These are phyloP conservation scores for Ogataea nakhonphanomensis DNA, from an alignment of 805 yeast species.

Conservation along the genomic window DNA sequence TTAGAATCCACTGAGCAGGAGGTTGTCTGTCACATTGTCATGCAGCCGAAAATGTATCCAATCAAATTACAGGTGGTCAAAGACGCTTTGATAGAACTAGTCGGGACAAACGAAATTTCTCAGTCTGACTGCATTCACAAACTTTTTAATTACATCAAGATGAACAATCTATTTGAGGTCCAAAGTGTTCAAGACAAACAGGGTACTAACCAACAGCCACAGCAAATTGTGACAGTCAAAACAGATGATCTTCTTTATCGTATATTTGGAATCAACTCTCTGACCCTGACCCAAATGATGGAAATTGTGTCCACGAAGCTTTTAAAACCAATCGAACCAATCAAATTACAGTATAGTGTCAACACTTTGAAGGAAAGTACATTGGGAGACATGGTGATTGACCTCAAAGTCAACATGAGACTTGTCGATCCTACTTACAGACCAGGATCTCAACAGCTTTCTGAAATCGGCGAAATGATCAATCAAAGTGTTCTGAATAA, in stretches of 20 bases:
- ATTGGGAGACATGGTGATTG: slow-evolving; percentile 76
- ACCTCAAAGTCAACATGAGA: slow-evolving; percentile 55
- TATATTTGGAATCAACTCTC: slow-evolving; percentile 47
- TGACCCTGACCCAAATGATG: slow-evolving; percentile 69
- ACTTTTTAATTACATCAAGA: slow-evolving; percentile 35
- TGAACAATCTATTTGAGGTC: slow-evolving; percentile 36
- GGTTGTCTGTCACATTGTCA: slow-evolving; percentile 65
- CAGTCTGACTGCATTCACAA: slow-evolving; percentile 71
- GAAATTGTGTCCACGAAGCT: slow-evolving; percentile 66
- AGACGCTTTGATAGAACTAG: slow-evolving; percentile 56
- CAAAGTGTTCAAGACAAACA: slow-evolving; percentile 24
- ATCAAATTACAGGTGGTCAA: slow-evolving; percentile 61
- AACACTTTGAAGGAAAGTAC: slow-evolving; percentile 75
- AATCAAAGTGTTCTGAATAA: slow-evolving; percentile 43
- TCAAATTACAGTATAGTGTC: slow-evolving; percentile 69
- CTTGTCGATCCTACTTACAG: slow-evolving; percentile 37
- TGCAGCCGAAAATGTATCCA: slow-evolving; percentile 78
- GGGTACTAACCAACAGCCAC: slow-evolving; percentile 20
- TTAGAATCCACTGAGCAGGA: slow-evolving; percentile 37
- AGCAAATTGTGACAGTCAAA: slow-evolving; percentile 31
- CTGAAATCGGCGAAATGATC: slow-evolving; percentile 41
- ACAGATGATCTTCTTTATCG: slow-evolving; percentile 44
- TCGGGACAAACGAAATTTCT: slow-evolving; percentile 76
- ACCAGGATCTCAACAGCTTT: slow-evolving; percentile 34
- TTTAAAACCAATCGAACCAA: slow-evolving; percentile 74